These are phyloP conservation scores for Adiantum capillusveneris DNA, from an alignment of 75 land plant species.

Conservation along the genomic window DNA sequence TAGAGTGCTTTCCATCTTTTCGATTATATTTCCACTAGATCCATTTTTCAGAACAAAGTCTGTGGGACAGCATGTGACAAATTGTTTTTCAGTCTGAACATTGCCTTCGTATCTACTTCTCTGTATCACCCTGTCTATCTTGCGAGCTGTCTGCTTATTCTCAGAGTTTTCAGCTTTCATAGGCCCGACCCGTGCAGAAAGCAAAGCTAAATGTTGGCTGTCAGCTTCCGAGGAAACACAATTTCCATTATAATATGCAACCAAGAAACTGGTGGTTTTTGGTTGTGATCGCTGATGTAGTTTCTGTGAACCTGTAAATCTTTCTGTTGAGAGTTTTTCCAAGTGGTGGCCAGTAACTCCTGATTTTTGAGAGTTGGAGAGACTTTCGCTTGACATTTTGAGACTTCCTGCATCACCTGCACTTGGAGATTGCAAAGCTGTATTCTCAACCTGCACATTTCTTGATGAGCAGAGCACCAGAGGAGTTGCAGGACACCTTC, in stretches of 20 bases:
- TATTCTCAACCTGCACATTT: neutral
- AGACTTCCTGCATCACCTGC: neutral
- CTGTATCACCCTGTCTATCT: neutral
- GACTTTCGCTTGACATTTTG: neutral
- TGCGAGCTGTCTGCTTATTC: neutral
- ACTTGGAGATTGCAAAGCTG: neutral
- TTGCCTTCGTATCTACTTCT: neutral
- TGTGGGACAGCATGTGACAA: neutral
- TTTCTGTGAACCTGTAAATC: too few relatives aligned
- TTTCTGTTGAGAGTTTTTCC: too few relatives aligned
- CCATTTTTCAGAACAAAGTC: neutral
- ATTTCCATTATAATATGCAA: too few relatives aligned
- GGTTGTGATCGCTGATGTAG: too few relatives aligned
- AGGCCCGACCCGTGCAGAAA: too few relatives aligned
- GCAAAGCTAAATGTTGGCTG: too few relatives aligned
- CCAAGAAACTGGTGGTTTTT: too few relatives aligned
- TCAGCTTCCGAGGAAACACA: too few relatives aligned
- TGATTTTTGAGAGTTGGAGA: neutral
- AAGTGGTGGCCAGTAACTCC: too few relatives aligned
- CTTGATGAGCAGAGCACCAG: slow-evolving; percentile 15
- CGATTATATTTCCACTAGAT: neutral
- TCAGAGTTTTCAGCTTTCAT: neutral
- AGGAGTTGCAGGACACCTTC: slow-evolving; percentile 26
- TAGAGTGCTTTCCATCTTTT: neutral
- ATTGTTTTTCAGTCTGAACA: neutral